Percentiles rank a stretch among this genome's conserved stretches.
phyloP scores from a whole-genome alignment of 164 flowering plant genomes.

The Liquidambar formosana region DNA sequence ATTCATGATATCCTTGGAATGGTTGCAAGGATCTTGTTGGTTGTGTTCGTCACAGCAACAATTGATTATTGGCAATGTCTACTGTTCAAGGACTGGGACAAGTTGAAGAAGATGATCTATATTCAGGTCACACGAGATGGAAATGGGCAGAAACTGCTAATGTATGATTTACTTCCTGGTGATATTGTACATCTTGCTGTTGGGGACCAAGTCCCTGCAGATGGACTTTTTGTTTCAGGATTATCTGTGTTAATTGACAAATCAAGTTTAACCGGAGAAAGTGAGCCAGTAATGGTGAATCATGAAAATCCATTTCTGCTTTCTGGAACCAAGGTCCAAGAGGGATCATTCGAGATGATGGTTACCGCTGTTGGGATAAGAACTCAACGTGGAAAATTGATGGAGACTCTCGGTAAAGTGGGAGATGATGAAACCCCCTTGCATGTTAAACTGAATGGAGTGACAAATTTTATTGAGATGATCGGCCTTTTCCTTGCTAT shows the following conservation, averaged over 20 bases:
- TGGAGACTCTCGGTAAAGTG: conserved; percentile 96
- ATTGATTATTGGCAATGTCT: conserved; percentile 91
- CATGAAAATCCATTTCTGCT: conserved; percentile 72
- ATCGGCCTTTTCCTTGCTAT: conserved; percentile 91
- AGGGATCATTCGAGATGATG: conserved; percentile 95
- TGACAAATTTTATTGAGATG: conserved; percentile 90
- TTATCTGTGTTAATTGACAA: conserved; percentile 80
- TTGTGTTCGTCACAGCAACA: conserved; percentile 93
- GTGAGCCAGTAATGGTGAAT: conserved; percentile 73
- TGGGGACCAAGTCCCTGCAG: conserved; percentile 97
- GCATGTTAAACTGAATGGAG: conserved; percentile 94
- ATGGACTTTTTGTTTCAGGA: conserved; percentile 88
- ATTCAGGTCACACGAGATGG: conserved; percentile 83
- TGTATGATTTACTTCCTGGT: conserved; percentile 88
- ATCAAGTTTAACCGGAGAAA: conserved; percentile 94
- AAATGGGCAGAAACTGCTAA: conserved; percentile 77
- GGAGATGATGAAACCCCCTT: conserved; percentile 97
- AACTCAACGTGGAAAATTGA: conserved; percentile 98
- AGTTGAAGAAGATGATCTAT: conserved; percentile 84
- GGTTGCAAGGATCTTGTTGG: conserved; percentile 85
- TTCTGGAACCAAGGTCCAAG: conserved; percentile 96
- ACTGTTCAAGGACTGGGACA: conserved; percentile 93
- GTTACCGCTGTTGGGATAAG: conserved; percentile 98
- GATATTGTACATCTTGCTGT: conserved; percentile 88
- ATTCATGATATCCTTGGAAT: conserved; percentile 98